phyloP scores from a whole-genome alignment of 192 early-diverging fungal species.

The Backusella circina region DNA sequence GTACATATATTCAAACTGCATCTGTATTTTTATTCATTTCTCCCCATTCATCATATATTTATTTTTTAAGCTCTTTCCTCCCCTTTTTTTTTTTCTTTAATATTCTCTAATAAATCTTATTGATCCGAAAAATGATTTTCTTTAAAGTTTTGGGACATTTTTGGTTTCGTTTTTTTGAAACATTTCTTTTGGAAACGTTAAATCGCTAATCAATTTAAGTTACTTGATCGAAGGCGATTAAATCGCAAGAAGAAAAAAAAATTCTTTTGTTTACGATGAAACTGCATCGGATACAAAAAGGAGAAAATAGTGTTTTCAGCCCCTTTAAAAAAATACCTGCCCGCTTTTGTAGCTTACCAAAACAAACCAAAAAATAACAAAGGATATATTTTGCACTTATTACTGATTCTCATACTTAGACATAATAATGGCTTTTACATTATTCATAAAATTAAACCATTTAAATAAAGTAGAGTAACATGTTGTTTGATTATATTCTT shows the following conservation, averaged over 20 bases:
- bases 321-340: not conserved
- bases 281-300: not conserved
- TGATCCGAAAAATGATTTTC: not conserved
- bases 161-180: not conserved
- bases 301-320: not conserved
- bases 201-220: not conserved
- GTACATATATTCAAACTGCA: not conserved
- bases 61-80: not conserved
- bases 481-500: no score
- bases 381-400: no score
- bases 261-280: not conserved
- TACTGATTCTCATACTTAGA: no score
- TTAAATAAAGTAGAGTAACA: no score
- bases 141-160: not conserved
- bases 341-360: not conserved
- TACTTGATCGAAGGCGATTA: not conserved
- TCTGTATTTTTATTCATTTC: not conserved
- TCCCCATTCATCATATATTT: not conserved
- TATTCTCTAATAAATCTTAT: not conserved
- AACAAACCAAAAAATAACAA: not conserved
- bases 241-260: not conserved
- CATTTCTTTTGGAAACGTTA: not conserved
- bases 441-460: no score
- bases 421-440: no score
- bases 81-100: not conserved